phyloP scores from a whole-genome alignment of 2,329 filamentous ascomycete genomes.

The Fusarium heterosporum region DNA sequence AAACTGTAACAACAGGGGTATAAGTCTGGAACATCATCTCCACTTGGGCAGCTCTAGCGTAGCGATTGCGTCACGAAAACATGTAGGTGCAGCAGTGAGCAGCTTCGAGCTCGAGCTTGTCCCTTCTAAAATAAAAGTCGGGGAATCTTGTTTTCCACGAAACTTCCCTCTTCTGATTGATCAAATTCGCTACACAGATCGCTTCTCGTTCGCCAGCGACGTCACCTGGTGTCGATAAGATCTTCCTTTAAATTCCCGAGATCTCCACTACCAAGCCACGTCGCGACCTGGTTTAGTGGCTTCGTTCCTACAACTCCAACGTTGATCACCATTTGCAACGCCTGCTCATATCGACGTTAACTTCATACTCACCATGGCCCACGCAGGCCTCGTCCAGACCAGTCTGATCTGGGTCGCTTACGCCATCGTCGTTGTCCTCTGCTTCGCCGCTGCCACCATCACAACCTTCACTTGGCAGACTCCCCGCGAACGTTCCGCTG shows the following conservation, averaged over 20 bases:
- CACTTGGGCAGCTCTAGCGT: constrained; percentile 32
- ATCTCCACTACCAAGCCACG: constrained; percentile 28
- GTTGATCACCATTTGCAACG: constrained; percentile 26
- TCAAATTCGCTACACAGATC: constrained; percentile 5
- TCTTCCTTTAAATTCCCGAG: constrained; percentile 15
- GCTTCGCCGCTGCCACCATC: constrained; percentile 80
- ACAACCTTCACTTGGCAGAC: constrained; percentile 95
- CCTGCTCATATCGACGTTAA: neutral
- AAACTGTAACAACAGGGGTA: neutral
- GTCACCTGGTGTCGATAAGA: constrained; percentile 29
- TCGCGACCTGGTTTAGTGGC: constrained; percentile 17
- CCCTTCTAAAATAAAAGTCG: constrained; percentile 16
- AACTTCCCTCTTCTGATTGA: constrained; percentile 30
- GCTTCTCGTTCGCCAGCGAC: constrained; percentile 21
- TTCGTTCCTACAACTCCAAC: constrained; percentile 18
- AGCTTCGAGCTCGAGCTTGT: constrained; percentile 35
- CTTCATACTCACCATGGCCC: constrained; percentile 50
- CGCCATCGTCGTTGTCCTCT: constrained; percentile 80
- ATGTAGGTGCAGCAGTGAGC: neutral
- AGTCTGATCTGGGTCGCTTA: constrained; percentile 97
- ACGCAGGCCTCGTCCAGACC: constrained; percentile 78
- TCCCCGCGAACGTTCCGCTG: constrained; percentile 83
- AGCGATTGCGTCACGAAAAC: constrained; percentile 46
- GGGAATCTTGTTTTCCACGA: constrained; percentile 32
- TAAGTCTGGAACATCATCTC: constrained; percentile 12